phyloP scores from a whole-genome alignment of 305 asterid species.

The Monarda citriodora region DNA sequence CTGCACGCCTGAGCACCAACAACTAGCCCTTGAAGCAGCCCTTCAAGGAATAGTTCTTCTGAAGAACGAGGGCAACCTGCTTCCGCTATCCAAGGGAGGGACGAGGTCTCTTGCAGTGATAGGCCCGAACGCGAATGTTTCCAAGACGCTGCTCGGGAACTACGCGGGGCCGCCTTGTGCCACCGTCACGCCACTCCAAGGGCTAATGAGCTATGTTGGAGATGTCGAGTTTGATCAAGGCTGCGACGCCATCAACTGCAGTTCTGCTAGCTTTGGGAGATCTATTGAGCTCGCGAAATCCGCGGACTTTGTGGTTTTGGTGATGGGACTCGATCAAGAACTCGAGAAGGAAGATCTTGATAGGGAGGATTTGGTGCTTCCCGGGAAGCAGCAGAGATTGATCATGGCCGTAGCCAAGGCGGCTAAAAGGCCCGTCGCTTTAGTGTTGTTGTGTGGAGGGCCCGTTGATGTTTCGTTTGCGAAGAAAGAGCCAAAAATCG shows the following conservation, averaged over 20 bases:
- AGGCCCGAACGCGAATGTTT: slow-evolving; percentile 56
- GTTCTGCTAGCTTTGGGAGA: slow-evolving; percentile 10
- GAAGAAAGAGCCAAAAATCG: slow-evolving; percentile 46
- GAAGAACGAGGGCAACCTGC: slow-evolving; percentile 38
- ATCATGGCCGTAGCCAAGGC: slow-evolving; percentile 47
- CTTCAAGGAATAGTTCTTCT: slow-evolving; percentile 57
- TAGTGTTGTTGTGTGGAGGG: slow-evolving; percentile 72
- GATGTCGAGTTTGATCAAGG: slow-evolving; percentile 38
- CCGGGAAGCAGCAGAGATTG: slow-evolving; percentile 52
- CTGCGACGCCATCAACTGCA: slow-evolving; percentile 45
- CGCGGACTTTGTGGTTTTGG: slow-evolving; percentile 48
- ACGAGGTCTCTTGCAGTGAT: slow-evolving; percentile 50
- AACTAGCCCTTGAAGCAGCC: slow-evolving; percentile 57
- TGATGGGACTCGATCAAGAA: slow-evolving; percentile 63
- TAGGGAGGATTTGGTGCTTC: slow-evolving; percentile 52
- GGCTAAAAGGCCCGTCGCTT: slow-evolving; percentile 47
- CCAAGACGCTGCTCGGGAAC: slow-evolving; percentile 55
- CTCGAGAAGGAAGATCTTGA: slow-evolving; percentile 60
- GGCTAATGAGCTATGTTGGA: slow-evolving; percentile 37
- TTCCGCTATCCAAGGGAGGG: slow-evolving; percentile 46
- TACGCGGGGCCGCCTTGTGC: slow-evolving; percentile 72
- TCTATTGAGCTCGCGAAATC: slow-evolving; percentile 31
- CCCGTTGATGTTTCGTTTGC: slow-evolving; percentile 65
- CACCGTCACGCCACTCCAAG: slow-evolving; percentile 54
- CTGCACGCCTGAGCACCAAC: slow-evolving; percentile 49